These are phyloP conservation scores for Nakazawaea holstii DNA, from an alignment of 805 yeast genomes.

Conservation along the genomic window DNA sequence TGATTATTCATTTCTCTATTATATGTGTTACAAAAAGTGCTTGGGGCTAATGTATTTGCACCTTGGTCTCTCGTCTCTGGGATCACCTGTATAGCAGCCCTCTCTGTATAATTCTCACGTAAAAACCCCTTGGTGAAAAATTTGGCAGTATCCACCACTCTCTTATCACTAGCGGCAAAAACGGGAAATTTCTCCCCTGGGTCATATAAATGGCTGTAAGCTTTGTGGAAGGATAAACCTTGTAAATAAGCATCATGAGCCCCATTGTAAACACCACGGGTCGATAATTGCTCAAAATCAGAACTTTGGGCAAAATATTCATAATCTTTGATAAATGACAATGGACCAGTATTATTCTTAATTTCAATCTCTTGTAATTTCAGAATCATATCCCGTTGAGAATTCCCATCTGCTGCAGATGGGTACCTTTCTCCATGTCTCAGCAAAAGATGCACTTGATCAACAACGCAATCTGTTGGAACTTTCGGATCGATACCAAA, in stretches of 20 bases:
- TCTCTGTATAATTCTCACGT: conserved; percentile 33
- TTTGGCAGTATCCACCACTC: conserved; percentile 51
- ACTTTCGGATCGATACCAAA: conserved; percentile 47
- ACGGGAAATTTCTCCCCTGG: conserved; percentile 35
- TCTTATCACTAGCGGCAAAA: conserved; percentile 48
- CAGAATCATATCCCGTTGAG: conserved; percentile 10
- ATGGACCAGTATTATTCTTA: conserved; percentile 30
- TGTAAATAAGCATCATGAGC: conserved; percentile 39
- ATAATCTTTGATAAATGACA: conserved; percentile 43
- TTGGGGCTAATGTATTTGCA: conserved; percentile 55
- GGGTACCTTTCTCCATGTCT: conserved; percentile 62
- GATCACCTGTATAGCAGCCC: conserved; percentile 32
- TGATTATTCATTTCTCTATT: conserved; percentile 19
- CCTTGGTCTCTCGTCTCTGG: conserved; percentile 46
- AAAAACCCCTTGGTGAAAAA: conserved; percentile 58
- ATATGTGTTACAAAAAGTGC: conserved; percentile 35
- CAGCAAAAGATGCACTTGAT: conserved; percentile 46
- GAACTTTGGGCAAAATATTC: conserved; percentile 34
- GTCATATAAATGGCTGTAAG: conserved; percentile 43
- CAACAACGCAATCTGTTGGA: conserved; percentile 45
- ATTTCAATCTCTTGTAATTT: conserved; percentile 10
- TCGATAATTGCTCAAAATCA: conserved; percentile 47
- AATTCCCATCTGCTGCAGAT: conserved; percentile 17
- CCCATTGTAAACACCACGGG: conserved; percentile 48
- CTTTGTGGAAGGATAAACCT: conserved; percentile 43